Base-by-base conservation (phyloP, 345 rosid genomes). In the Salix koriyanagi region DNA sequence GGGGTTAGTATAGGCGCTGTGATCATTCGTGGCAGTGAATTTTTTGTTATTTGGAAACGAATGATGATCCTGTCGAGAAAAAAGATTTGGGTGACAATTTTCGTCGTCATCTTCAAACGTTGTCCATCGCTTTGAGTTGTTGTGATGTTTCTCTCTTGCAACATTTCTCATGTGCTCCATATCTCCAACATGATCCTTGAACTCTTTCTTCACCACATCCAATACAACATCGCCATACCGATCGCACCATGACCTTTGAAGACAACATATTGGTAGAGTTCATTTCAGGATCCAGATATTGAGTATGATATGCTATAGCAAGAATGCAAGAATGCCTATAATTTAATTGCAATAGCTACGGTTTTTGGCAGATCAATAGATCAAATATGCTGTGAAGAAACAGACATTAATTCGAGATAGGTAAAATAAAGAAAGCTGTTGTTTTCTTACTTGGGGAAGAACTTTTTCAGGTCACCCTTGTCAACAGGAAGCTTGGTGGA, bases 401-500 rank as follows among this genome's bases (percentile, higher is more conserved):
- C 23, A 19, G 28, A 28, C 58, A 52, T 52, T 16, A 19, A 52
- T 14, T 14, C 14, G 50, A 46, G 52, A 46, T 13, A 14, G 52
- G 52, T 46, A 46, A 4, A 14, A 21, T 16, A 70, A 15, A 26
- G 18, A 28, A n/a, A 73, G 18, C 34, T 39, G 26, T 11, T 8
- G 23, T 34, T 18, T 39, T 34, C 90, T 87, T 75, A 91, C 96
- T 84, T 91, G 81, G 96, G 94, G 56, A 90, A 88, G 85, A 91
- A 90, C 72, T 82, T 87, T 75, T 87, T 86, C 77, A 90, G 88
- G 28, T 88, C 92, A 67, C 84, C 81, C 80, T 88, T 91, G 72
- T 91, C 96, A 56, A 87, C 92, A 0, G 96, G 94, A 73, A 90
- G 94, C 77, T 81, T 91, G 68, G 96, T 90, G 75, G 96, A 91